Evolutionary conservation across 768 basidiomycete species (phyloP).

Genomic region (Dacryopinax primogenitus): DNA sequence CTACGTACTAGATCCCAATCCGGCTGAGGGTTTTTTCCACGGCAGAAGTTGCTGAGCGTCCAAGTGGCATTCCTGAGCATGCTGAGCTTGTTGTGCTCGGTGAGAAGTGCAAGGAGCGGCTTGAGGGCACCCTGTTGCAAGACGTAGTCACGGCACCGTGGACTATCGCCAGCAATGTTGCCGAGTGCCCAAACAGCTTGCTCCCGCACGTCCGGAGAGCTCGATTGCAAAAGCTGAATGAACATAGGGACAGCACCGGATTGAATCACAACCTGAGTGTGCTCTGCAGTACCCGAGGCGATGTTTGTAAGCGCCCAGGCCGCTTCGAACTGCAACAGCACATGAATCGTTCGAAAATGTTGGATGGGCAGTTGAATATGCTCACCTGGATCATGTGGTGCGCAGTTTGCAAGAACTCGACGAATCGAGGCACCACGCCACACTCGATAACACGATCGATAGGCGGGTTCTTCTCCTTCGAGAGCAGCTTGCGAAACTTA

Average conservation of each 20-base stretch:
- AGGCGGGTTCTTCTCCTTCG: conserved; percentile 98
- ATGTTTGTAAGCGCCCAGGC: conserved; percentile 98
- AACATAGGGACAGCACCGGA: conserved; percentile 93
- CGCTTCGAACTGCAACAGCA: conserved; percentile 70
- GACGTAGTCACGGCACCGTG: conserved; percentile 93
- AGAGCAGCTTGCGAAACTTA: conserved; percentile 95
- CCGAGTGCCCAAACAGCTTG: conserved; percentile 99
- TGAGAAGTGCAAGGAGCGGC: conserved; percentile 77
- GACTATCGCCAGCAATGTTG: conserved; percentile 98
- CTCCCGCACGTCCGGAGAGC: conserved; percentile 72
- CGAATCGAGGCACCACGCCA: conserved; percentile 92
- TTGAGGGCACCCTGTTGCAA: conserved; percentile 84
- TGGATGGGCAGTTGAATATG: background rate
- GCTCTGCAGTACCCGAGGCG: conserved; percentile 93
- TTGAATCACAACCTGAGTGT: conserved; percentile 94
- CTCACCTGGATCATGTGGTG: conserved; percentile 38
- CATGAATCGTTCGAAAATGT: background rate
- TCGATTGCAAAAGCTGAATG: conserved; percentile 89
- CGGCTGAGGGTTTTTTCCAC: conserved; percentile 95
- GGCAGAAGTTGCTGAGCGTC: conserved; percentile 98
- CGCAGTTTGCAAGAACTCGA: conserved; percentile 64
- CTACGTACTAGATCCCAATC: conserved; percentile 93
- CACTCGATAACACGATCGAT: conserved; percentile 98
- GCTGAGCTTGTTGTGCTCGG: conserved; percentile 95
- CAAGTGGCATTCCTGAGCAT: conserved; percentile 98